These are phyloP conservation scores for Lophium mytilinum DNA, from an alignment of 495 filamentous ascomycete species.

Conservation along the genomic window DNA sequence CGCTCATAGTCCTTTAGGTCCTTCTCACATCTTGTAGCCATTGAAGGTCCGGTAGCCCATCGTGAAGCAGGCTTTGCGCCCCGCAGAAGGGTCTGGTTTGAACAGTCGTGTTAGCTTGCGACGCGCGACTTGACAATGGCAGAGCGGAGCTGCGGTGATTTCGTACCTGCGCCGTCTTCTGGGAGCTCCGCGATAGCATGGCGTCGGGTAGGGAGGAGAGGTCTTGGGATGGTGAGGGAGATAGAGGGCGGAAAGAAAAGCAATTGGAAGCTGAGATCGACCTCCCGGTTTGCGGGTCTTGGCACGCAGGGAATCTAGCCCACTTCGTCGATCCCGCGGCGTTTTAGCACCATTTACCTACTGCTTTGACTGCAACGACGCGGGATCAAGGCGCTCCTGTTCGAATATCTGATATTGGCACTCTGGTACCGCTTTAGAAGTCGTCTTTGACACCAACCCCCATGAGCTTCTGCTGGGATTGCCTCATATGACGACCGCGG, in stretches of 20 bases:
- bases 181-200: conserved; percentile 57
- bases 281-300: conserved; percentile 8
- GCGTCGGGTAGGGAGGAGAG: conserved; percentile 22
- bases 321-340: not conserved
- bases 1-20: not conserved
- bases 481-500: too few species aligned
- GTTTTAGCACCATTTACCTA: not conserved
- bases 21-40: conserved; percentile 32
- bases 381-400: too few species aligned
- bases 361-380: too few species aligned
- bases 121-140: too few species aligned
- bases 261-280: not conserved
- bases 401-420: too few species aligned
- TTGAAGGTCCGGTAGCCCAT: conserved; percentile 31
- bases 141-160: too few species aligned
- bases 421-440: too few species aligned
- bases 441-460: too few species aligned
- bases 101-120: conserved; percentile 22
- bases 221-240: conserved; percentile 13
- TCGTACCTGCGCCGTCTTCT: conserved; percentile 41
- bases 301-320: conserved; percentile 7
- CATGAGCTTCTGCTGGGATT: too few species aligned
- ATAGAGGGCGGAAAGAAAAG: conserved; percentile 13
- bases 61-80: conserved; percentile 42
- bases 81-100: conserved; percentile 47